Evolutionary conservation across 129 eudicot species (phyloP).

Genomic region (Pseudognaphalium luteoalbum): DNA sequence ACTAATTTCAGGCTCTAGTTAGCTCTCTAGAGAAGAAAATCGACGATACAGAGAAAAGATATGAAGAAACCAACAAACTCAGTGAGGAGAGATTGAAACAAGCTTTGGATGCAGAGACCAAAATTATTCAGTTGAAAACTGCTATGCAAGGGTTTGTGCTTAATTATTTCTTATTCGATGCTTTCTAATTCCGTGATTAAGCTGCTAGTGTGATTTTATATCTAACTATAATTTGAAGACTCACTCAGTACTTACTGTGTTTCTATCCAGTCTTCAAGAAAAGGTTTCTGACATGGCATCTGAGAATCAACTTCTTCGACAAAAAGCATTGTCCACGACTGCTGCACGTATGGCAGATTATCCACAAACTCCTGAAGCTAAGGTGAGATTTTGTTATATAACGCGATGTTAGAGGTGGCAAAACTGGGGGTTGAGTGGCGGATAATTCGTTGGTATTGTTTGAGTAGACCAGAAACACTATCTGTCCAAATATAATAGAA

Average conservation of each 20-base stretch:
- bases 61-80: conserved; percentile 82
- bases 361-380: conserved; percentile 50
- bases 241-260: conserved; percentile 17
- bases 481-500: background rate
- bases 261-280: conserved; percentile 73
- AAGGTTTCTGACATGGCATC: conserved; percentile 83
- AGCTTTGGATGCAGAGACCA: conserved; percentile 89
- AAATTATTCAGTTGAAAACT: conserved; percentile 73
- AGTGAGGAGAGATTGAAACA: conserved; percentile 93
- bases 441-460: background rate
- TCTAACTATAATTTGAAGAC: background rate
- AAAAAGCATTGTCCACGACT: conserved; percentile 51
- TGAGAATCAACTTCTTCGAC: conserved; percentile 81
- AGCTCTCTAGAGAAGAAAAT: conserved; percentile 80
- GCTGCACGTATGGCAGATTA: conserved; percentile 43
- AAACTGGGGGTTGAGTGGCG: background rate
- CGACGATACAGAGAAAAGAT: conserved; percentile 88
- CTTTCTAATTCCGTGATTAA: background rate
- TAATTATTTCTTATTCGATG: background rate
- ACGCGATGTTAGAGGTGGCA: background rate
- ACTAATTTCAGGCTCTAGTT: conserved; percentile 61
- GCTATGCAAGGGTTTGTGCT: conserved; percentile 76
- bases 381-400: conserved; percentile 36
- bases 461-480: background rate
- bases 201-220: background rate